Conservation (phyloP, 2,329 filamentous ascomycete species). For the Pseudomassariella vexata region DNA sequence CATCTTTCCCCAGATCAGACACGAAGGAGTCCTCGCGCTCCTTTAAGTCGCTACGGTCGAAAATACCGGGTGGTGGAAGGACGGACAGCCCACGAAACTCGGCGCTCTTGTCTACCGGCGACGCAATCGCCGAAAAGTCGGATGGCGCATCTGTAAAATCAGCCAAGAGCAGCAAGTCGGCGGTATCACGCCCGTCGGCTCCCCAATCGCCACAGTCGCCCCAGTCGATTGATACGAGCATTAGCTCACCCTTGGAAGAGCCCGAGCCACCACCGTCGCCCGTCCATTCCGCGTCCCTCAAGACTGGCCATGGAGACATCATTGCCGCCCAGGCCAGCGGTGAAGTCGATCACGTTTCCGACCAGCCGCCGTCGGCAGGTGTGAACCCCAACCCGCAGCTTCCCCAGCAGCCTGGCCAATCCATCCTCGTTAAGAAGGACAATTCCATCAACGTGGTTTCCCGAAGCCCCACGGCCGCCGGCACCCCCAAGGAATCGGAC, state of each 20-base stretch:
- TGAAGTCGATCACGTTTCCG: slow-evolving; percentile 92
- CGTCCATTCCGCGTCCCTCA: slow-evolving; percentile 69
- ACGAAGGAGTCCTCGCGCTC: slow-evolving; percentile 90
- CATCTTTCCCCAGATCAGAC: slow-evolving; percentile 87
- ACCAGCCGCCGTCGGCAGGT: slow-evolving; percentile 70
- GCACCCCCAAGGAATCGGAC: slow-evolving; percentile 40
- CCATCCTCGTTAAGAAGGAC: slow-evolving; percentile 81
- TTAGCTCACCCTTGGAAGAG: slow-evolving; percentile 40
- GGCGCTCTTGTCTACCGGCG: slow-evolving; percentile 57
- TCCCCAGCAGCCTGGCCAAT: slow-evolving; percentile 69
- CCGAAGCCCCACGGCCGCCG: slow-evolving; percentile 32
- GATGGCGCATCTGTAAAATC: slow-evolving; percentile 75
- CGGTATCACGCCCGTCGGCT: slow-evolving; percentile 40
- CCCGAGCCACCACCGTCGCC: slow-evolving; percentile 74
- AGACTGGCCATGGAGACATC: slow-evolving; percentile 70
- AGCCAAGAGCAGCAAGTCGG: slow-evolving; percentile 53
- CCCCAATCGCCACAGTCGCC: slow-evolving; percentile 33
- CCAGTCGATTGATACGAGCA: slow-evolving; percentile 29
- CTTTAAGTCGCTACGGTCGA: slow-evolving; percentile 77
- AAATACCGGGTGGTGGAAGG: slow-evolving; percentile 71
- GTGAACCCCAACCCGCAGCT: slow-evolving; percentile 51
- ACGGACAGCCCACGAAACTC: slow-evolving; percentile 80
- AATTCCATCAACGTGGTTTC: slow-evolving; percentile 63
- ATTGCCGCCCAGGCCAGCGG: slow-evolving; percentile 76
- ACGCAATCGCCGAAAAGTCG: slow-evolving; percentile 54